Evolutionary conservation across 352 stramenopile species (phyloP).

Genomic region (Globisporangium takayamanum): DNA sequence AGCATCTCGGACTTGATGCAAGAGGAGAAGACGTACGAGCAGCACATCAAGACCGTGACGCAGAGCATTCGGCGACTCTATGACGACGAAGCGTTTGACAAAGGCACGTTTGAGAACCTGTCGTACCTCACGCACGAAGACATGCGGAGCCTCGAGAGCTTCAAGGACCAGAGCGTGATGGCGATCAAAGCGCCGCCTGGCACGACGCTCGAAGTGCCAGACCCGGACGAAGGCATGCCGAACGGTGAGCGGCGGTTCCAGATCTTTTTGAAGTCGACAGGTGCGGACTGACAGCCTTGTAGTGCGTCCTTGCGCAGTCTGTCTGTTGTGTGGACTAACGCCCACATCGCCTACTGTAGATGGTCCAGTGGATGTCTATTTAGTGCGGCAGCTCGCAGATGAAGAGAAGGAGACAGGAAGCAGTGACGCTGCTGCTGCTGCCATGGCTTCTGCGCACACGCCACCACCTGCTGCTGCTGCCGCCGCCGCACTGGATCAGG

Average conservation of each 20-base stretch:
- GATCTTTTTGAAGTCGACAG: constrained; percentile 91
- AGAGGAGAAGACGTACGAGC: constrained; percentile 79
- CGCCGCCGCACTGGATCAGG: constrained; percentile 48
- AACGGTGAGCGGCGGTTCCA: constrained; percentile 87
- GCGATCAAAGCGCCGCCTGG: constrained; percentile 91
- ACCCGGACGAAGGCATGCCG: constrained; percentile 92
- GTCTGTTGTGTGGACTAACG: not conserved
- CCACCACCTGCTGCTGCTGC: constrained; percentile 21
- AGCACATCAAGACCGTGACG: constrained; percentile 79
- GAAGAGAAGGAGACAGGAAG: constrained; percentile 21
- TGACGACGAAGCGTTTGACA: constrained; percentile 77
- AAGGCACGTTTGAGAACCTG: constrained; percentile 70
- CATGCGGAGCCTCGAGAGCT: constrained; percentile 79
- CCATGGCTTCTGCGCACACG: constrained; percentile 13
- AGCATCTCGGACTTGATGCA: constrained; percentile 75
- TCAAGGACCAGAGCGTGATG: constrained; percentile 89
- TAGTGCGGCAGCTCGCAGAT: constrained; percentile 61
- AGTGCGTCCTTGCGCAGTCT: not conserved
- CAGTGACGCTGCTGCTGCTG: not conserved
- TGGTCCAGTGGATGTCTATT: constrained; percentile 88
- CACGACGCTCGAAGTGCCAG: constrained; percentile 92
- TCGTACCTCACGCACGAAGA: constrained; percentile 87
- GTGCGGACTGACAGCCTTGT: constrained; percentile 14
- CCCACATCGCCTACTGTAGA: constrained; percentile 20
- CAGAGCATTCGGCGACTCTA: constrained; percentile 79